A percentile compares a stretch with the other conserved stretches of the same genome.
Evolutionary conservation across 140 eudicot genomes (phyloP).

Genomic region (Ambrosia hybrid): DNA sequence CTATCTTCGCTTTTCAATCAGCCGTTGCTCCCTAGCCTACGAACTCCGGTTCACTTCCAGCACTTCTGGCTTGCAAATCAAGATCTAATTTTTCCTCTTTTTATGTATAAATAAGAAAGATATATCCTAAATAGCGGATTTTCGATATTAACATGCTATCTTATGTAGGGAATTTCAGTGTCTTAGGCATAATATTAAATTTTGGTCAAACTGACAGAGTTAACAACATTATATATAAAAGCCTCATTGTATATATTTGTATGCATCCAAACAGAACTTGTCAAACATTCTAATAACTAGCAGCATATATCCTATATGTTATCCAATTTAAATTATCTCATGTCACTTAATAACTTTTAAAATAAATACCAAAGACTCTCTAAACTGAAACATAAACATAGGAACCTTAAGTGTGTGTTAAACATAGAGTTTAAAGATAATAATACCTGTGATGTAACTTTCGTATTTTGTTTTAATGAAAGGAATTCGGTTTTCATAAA

Average conservation of each 20-base stretch:
- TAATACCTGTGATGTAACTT: no score
- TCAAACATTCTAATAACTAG: neutral
- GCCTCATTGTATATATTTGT: neutral
- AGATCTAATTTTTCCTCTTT: no score
- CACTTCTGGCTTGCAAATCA: no score
- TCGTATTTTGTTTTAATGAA: no score
- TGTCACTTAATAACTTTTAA: neutral
- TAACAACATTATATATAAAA: neutral
- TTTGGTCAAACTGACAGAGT: neutral
- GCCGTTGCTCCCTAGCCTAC: no score
- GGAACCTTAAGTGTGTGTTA: neutral
- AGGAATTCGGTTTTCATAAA: no score
- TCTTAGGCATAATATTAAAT: neutral
- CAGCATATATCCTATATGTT: no score
- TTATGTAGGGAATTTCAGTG: neutral
- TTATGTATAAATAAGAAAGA: no score
- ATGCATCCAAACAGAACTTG: no score
- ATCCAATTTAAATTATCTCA: neutral
- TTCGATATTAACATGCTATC: neutral
- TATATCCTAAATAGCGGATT: neutral
- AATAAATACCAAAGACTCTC: conserved; percentile 1
- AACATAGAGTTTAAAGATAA: conserved; percentile 2
- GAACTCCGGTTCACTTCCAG: no score
- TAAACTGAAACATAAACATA: conserved; percentile 2
- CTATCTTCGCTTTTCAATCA: no score